A percentile compares a stretch with the other conserved stretches of the same genome.
These are phyloP conservation scores for Cetraspora pellucida DNA, from an alignment of 192 early-diverging fungal genomes.

Conservation along the genomic window DNA sequence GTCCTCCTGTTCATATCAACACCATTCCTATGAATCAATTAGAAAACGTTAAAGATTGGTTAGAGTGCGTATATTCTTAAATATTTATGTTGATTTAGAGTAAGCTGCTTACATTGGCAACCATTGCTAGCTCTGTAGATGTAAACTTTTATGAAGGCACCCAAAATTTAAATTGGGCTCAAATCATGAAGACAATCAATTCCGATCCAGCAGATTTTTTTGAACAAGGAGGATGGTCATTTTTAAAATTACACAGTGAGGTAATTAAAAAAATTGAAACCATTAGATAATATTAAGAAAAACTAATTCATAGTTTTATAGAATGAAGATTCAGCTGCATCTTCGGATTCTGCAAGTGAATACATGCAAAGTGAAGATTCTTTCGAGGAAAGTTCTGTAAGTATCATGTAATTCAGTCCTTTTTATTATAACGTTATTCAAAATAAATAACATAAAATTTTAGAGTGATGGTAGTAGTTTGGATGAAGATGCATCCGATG, in stretches of 20 bases:
- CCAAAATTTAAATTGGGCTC: slow-evolving; percentile 91
- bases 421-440: neutral
- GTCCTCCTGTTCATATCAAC: slow-evolving; percentile 92
- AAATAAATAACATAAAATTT: neutral
- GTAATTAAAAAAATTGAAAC: slow-evolving; percentile 38
- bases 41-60: slow-evolving; percentile 96
- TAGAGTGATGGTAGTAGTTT: slow-evolving; percentile 45
- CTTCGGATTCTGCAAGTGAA: slow-evolving; percentile 61
- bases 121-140: slow-evolving; percentile 73
- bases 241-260: slow-evolving; percentile 72
- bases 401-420: slow-evolving; percentile 17
- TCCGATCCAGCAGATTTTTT: slow-evolving; percentile 92
- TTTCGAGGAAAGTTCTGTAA: slow-evolving; percentile 49
- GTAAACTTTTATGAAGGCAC: slow-evolving; percentile 92
- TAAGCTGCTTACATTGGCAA: neutral
- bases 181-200: slow-evolving; percentile 98
- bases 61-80: slow-evolving; percentile 53
- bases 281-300: neutral
- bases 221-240: slow-evolving; percentile 89
- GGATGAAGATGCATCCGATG: slow-evolving; percentile 64
- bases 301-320: slow-evolving; percentile 14
- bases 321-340: slow-evolving; percentile 58
- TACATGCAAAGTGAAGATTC: slow-evolving; percentile 64
- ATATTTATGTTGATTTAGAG: neutral
- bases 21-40: slow-evolving; percentile 90